A percentile compares a stretch with the other conserved stretches of the same genome.
Evolutionary conservation across 2,329 filamentous ascomycete genomes (phyloP).

Genomic region (Fusarium graminum): DNA sequence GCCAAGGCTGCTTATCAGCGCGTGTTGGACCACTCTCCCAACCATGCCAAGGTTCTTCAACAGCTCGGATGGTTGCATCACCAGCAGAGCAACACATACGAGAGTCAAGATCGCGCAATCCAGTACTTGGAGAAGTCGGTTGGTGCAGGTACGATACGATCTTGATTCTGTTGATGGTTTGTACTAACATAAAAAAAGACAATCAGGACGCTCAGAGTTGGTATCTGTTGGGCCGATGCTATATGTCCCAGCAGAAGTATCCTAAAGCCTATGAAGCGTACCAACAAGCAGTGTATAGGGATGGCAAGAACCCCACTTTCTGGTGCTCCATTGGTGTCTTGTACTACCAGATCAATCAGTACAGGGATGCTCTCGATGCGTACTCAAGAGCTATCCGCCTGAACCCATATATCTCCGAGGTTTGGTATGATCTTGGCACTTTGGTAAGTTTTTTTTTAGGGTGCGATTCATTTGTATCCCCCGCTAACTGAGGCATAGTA

Average conservation of each 20-base stretch:
- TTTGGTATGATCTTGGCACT: conserved; percentile 98
- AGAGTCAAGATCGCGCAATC: conserved; percentile 94
- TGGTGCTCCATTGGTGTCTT: conserved; percentile 99
- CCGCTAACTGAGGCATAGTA: conserved; percentile 71
- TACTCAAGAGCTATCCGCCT: conserved; percentile 96
- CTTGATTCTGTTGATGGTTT: background rate
- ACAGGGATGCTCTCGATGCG: conserved; percentile 95
- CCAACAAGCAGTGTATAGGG: conserved; percentile 97
- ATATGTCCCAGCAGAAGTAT: conserved; percentile 99
- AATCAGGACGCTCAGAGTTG: conserved; percentile 97
- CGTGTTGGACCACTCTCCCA: conserved; percentile 93
- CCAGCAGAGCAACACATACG: conserved; percentile 91
- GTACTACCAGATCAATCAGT: conserved; percentile 99
- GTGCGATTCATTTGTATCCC: background rate
- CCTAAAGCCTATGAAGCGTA: conserved; percentile 99
- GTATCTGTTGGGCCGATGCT: conserved; percentile 97
- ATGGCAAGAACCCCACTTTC: conserved; percentile 97
- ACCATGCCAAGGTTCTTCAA: conserved; percentile 97
- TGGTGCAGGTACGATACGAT: conserved; percentile 76
- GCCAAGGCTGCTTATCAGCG: conserved; percentile 93
- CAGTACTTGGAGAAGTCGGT: conserved; percentile 98
- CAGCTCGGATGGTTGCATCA: conserved; percentile 98
- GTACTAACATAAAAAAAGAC: conserved; percentile 66
- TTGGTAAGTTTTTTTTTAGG: conserved; percentile 71
- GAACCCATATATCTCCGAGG: conserved; percentile 98